phyloP scores from a whole-genome alignment of 495 filamentous ascomycete genomes.

The Aspergillus panamensis region DNA sequence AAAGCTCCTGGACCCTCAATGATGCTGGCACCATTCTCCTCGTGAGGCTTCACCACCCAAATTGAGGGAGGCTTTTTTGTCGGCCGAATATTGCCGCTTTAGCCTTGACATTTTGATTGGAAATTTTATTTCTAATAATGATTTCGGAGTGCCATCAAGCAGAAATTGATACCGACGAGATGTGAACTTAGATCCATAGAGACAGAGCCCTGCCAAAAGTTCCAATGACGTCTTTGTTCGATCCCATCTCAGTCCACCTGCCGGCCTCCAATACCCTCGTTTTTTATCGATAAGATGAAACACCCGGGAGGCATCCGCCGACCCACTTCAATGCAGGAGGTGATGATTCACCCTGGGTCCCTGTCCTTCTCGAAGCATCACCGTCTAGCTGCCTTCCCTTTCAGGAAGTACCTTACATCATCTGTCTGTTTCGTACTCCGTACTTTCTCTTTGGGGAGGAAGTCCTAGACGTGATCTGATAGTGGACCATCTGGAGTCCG shows the following conservation, averaged over 20 bases:
- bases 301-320: constrained; percentile 3
- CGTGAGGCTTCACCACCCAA: not conserved
- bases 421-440: constrained; percentile 10
- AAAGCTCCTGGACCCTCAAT: not conserved
- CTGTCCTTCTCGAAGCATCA: constrained; percentile 19
- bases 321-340: constrained; percentile 13
- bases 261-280: not conserved
- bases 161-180: not conserved
- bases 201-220: constrained; percentile 1
- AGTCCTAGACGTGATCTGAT: not conserved
- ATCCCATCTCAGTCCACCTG: not conserved
- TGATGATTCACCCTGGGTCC: constrained; percentile 16
- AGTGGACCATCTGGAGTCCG: not conserved
- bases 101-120: not conserved
- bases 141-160: not conserved
- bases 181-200: not conserved
- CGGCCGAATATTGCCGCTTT: not conserved
- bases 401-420: constrained; percentile 14
- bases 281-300: constrained; percentile 20
- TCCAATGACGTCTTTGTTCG: not conserved
- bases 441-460: not conserved
- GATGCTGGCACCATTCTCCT: constrained; percentile 3
- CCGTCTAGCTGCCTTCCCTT: constrained; percentile 16
- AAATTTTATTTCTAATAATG: not conserved
- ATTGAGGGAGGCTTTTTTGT: not conserved